phyloP scores from a whole-genome alignment of 306 rosid genomes.

The Quercus berberidifolia region DNA sequence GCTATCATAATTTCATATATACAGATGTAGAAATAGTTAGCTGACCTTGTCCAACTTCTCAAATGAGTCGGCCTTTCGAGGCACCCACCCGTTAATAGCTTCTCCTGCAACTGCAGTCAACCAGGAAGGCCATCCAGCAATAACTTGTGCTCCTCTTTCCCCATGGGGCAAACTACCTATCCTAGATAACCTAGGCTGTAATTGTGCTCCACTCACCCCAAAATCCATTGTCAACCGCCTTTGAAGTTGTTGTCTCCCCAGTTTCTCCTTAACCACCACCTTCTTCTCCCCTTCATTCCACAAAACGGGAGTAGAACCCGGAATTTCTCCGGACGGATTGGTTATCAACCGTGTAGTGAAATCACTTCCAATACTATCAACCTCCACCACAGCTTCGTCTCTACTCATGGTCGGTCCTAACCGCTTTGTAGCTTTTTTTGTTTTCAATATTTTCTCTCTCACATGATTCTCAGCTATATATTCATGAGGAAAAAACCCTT shows the following conservation, averaged over 20 bases:
- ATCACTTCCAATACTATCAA: slow-evolving; percentile 30
- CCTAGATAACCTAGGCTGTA: slow-evolving; percentile 23
- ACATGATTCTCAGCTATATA: slow-evolving; percentile 31
- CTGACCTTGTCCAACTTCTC: slow-evolving; percentile 74
- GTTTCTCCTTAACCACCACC: slow-evolving; percentile 15
- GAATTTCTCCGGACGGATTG: slow-evolving; percentile 11
- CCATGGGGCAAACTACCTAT: slow-evolving; percentile 39
- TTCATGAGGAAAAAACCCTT: slow-evolving; percentile 31
- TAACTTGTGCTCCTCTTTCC: slow-evolving; percentile 61
- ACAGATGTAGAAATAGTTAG: neutral
- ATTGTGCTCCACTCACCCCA: slow-evolving; percentile 14
- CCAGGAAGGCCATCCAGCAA: slow-evolving; percentile 97
- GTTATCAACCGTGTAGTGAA: slow-evolving; percentile 40
- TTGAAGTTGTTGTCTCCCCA: slow-evolving; percentile 23
- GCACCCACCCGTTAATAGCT: slow-evolving; percentile 84
- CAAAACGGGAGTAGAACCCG: slow-evolving; percentile 24
- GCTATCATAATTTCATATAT: neutral
- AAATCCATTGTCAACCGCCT: slow-evolving; percentile 13
- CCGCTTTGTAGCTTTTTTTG: slow-evolving; percentile 29
- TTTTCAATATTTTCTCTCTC: slow-evolving; percentile 26
- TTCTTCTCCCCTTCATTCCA: slow-evolving; percentile 36
- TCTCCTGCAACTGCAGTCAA: slow-evolving; percentile 75
- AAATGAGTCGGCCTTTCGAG: slow-evolving; percentile 76
- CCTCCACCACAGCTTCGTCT: slow-evolving; percentile 22
- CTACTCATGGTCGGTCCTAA: slow-evolving; percentile 18